Percentiles rank a stretch among this genome's conserved stretches.
Conservation (phyloP, 768 basidiomycete species). For the Suillus decipiens region DNA sequence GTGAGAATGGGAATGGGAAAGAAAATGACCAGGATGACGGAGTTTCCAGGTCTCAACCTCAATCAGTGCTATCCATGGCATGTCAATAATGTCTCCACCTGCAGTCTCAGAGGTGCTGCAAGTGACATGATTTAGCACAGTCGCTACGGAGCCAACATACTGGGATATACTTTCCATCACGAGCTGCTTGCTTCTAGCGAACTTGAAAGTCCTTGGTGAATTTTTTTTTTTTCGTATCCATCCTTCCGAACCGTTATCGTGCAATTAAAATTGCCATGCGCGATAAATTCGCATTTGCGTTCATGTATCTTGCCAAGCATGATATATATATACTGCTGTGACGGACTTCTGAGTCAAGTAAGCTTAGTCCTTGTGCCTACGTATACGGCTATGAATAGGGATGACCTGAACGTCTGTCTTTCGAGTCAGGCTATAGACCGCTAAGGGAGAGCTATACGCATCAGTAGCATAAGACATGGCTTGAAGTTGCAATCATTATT, state of each 20-base stretch:
- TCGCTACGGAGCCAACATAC: neutral
- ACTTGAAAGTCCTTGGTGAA: neutral
- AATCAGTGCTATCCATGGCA: conserved; percentile 1
- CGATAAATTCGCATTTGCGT: neutral
- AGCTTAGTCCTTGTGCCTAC: neutral
- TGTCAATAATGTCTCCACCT: neutral
- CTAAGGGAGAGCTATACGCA: neutral
- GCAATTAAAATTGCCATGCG: neutral
- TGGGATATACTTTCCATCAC: neutral
- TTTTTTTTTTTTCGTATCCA: neutral
- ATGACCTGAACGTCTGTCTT: neutral
- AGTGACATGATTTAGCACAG: neutral
- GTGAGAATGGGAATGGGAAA: conserved; percentile 15
- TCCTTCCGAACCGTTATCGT: neutral
- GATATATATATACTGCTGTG: neutral
- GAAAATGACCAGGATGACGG: conserved; percentile 12
- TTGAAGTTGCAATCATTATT: neutral
- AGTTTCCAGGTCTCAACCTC: conserved; percentile 16
- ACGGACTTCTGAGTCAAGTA: neutral
- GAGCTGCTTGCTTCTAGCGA: neutral
- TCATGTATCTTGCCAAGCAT: neutral
- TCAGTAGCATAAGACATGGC: neutral
- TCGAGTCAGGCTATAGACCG: neutral
- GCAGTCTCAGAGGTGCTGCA: conserved; percentile 2
- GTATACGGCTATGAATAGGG: neutral